Evolutionary conservation across 225 moss, liverwort and hornwort species (phyloP).

Genomic region (Pleurozium schreberi): DNA sequence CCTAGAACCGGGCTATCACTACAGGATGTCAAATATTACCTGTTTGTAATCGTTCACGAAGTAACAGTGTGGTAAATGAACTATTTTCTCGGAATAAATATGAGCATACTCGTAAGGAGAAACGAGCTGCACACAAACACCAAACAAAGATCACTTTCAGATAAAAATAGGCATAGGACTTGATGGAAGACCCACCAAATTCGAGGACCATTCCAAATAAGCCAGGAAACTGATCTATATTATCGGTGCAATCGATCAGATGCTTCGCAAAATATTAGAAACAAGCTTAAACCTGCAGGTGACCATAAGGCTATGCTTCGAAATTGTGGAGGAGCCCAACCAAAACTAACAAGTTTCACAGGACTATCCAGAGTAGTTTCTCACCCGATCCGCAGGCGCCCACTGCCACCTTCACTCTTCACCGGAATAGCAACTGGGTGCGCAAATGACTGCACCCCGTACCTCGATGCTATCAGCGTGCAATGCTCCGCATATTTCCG

Average conservation of each 20-base stretch:
- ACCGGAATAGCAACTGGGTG: slow-evolving; percentile 69
- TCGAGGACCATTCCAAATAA: not conserved
- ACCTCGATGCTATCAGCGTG: slow-evolving; percentile 74
- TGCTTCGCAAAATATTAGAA: not conserved
- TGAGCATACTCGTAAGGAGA: slow-evolving; percentile 69
- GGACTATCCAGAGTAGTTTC: not conserved
- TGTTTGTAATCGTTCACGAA: slow-evolving; percentile 99
- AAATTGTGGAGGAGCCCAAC: not conserved
- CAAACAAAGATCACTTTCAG: not conserved
- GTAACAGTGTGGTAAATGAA: slow-evolving; percentile 95
- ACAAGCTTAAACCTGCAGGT: not conserved
- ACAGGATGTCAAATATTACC: slow-evolving; percentile 14
- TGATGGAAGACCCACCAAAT: not conserved
- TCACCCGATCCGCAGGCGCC: slow-evolving; percentile 79
- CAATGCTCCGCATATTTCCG: slow-evolving; percentile 98
- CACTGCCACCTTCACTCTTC: slow-evolving; percentile 63
- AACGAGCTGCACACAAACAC: slow-evolving; percentile 54
- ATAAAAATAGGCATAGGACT: not conserved
- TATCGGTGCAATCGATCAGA: not conserved
- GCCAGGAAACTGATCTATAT: not conserved
- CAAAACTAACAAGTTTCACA: not conserved
- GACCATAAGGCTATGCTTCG: not conserved
- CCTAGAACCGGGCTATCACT: not conserved
- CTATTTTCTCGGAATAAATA: slow-evolving; percentile 92
- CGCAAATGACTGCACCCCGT: slow-evolving; percentile 44